Conservation (phyloP, 345 rosid genomes). For the Moricandia moricandioides region DNA sequence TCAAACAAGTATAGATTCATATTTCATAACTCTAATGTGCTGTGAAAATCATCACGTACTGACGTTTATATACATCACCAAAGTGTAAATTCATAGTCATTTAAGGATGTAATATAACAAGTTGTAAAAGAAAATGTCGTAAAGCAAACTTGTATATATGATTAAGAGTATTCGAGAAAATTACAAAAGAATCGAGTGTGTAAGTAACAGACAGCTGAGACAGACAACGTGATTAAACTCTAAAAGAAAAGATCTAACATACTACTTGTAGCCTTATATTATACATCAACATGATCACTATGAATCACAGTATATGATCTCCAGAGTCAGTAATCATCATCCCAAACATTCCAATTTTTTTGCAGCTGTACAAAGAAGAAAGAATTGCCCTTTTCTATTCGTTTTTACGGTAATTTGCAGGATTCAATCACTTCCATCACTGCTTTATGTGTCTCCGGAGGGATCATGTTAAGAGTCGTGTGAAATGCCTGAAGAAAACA, state of each 20-base stretch:
- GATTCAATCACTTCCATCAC: conserved; percentile 91
- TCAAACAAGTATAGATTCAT: neutral
- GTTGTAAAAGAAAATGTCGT: neutral
- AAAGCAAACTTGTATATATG: conserved; percentile 29
- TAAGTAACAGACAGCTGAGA: conserved; percentile 14
- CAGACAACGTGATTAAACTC: conserved; percentile 23
- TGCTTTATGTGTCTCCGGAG: conserved; percentile 88
- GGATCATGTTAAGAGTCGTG: conserved; percentile 81
- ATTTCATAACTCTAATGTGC: neutral
- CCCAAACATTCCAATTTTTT: conserved; percentile 15
- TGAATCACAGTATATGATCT: conserved; percentile 13
- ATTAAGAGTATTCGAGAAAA: conserved; percentile 13
- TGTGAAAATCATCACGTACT: neutral
- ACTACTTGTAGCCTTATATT: conserved; percentile 25
- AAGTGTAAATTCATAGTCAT: neutral
- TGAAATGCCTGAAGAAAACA: conserved; percentile 69
- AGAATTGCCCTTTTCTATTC: conserved; percentile 24
- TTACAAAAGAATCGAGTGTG: conserved; percentile 34
- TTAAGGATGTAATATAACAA: neutral
- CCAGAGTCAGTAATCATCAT: conserved; percentile 16
- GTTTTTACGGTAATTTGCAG: conserved; percentile 55
- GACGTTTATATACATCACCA: neutral
- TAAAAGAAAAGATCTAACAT: conserved; percentile 12
- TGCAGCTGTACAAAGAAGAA: conserved; percentile 51
- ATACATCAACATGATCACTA: conserved; percentile 29